Base-by-base conservation (phyloP, 768 basidiomycete genomes). In the Amanita pallidorosea region DNA sequence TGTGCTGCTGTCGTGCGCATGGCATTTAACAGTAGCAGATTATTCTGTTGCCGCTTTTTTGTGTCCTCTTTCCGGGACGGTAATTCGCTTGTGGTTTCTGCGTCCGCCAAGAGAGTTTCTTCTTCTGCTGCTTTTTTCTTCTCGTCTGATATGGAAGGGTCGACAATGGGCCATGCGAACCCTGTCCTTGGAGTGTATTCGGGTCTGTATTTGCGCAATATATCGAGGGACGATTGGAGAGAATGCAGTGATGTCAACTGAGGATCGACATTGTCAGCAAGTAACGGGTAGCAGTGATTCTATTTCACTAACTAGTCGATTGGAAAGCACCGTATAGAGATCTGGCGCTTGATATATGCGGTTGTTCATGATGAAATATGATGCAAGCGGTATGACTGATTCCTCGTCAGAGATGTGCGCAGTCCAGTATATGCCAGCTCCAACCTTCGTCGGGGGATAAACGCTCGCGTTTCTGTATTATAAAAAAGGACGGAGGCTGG, bases 311-410 rank as follows among this genome's bases (percentile, higher is more conserved):
- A 90, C 90, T 59, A 94, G 67, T 56, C 91, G 81, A 58, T 88
- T 89, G 45, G 89, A 89, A 37, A 94, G 69, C 2, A 94, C 74
- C 8, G 82, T 81, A 61, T 93, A 91, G 31, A 93, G 69, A 56
- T 89, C 85, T 8, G 91, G 91, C 0, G 88, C 80, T 61, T 88
- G 88, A 62, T 93, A 93, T 55, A 93, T 89, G 55, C 87, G 81
- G 61, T 86, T 87, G 67, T 92, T 84, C 69, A 90, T 77, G 60
- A 94, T 80, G 61, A 91, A 94, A 65, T 91, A 94, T 7, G 82
- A 84, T 15, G 84, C 85, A 53, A 92, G 66, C 3, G 89, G 83
- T 53, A 74, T 75, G 43, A 85, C 91, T 92, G 62, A 42, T 45
- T 45, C 51, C 35, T 25, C 49, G 52, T 51, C 51, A 56, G 49